These are phyloP conservation scores for Forsythia suspensa DNA, from an alignment of 257 asterid genomes.

Conservation along the genomic window DNA sequence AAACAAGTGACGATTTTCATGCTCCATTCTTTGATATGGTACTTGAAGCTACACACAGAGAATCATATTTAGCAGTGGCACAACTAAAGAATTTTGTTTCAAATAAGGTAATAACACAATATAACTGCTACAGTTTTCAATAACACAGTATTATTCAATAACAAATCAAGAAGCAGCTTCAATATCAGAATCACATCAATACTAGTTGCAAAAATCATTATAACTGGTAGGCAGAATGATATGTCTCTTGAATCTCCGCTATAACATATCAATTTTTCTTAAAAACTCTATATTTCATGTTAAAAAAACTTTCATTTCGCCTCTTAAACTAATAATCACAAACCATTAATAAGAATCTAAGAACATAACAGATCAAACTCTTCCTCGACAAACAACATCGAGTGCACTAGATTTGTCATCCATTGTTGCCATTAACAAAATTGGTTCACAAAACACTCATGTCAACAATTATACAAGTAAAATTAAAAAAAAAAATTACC, in stretches of 20 bases:
- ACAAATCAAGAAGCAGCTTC: not conserved
- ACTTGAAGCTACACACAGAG: not conserved
- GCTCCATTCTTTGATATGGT: not conserved
- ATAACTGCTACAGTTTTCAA: not conserved
- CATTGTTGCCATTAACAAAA: no score
- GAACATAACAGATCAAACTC: no score
- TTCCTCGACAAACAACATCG: no score
- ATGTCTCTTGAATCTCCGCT: not conserved
- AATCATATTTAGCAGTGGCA: not conserved
- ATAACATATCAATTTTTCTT: no score
- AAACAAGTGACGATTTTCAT: not conserved
- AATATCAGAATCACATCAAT: not conserved
- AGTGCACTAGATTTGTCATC: no score
- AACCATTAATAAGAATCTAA: no score
- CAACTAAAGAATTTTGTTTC: not conserved
- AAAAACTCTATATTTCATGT: no score
- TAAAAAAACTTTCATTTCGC: no score
- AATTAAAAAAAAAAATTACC: no score
- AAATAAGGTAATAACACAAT: not conserved
- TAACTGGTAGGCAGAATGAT: not conserved
- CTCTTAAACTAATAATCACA: no score
- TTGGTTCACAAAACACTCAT: no score
- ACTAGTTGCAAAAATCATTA: not conserved
- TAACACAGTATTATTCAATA: not conserved
- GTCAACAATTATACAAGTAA: no score